Evolutionary conservation across 164 flowering plant genomes (phyloP).

Genomic region (grape (Vitis vinifera)): ASM3070453v1 NC_081821.1:5359501-5360000

Average conservation of each 20-base stretch:
- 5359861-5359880: constrained; percentile 87
- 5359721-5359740: constrained; percentile 46
- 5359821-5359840: constrained; percentile 77
- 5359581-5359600: background rate
- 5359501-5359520: background rate
- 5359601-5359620: background rate
- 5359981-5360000: constrained; percentile 68
- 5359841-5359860: constrained; percentile 87
- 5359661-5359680: too few species aligned
- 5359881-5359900: constrained; percentile 78
- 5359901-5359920: constrained; percentile 49
- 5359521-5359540: background rate
- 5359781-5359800: constrained; percentile 97
- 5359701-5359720: background rate
- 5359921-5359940: background rate
- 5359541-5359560: background rate
- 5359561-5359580: background rate
- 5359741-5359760: constrained; percentile 78
- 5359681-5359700: background rate
- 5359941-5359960: background rate
- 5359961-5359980: constrained; percentile 6
- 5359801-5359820: constrained; percentile 89
- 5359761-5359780: constrained; percentile 84
- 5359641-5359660: too few species aligned
- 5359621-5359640: too few species aligned